Evolutionary conservation across 176 grass and related monocot species (phyloP).

Genomic region (Bothriochloa decipiens): DNA sequence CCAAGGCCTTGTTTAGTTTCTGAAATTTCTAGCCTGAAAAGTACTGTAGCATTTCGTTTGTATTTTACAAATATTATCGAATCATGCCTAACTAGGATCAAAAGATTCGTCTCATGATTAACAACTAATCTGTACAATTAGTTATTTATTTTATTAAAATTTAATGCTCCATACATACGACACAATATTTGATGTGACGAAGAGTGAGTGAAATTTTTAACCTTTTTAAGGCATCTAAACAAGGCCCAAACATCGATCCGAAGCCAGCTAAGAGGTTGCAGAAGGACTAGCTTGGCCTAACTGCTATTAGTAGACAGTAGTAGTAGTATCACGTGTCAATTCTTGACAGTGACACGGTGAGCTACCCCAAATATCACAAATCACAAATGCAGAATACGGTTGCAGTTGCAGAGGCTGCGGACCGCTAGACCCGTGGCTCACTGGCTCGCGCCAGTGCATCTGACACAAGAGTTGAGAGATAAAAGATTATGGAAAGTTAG

Average conservation of each 20-base stretch:
- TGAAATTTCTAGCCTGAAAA: too few relatives aligned
- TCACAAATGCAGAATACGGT: slow-evolving; percentile 10
- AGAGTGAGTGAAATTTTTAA: too few relatives aligned
- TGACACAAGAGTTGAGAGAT: neutral
- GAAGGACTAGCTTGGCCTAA: neutral
- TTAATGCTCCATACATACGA: too few relatives aligned
- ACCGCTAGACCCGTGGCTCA: neutral
- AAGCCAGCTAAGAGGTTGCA: neutral
- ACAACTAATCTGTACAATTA: too few relatives aligned
- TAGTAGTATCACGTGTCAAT: neutral
- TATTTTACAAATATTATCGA: too few relatives aligned
- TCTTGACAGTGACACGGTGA: neutral
- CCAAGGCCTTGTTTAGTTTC: too few relatives aligned
- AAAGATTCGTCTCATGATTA: too few relatives aligned
- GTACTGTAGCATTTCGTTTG: too few relatives aligned
- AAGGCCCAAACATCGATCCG: neutral
- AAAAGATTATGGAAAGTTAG: neutral
- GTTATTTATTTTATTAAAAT: too few relatives aligned
- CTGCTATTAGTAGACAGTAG: neutral
- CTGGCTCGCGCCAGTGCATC: slow-evolving; percentile 4
- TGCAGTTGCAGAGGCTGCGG: slow-evolving; percentile 10
- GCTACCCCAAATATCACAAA: neutral
- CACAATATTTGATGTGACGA: too few relatives aligned
- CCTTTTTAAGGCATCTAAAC: too few relatives aligned
- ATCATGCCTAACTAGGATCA: too few relatives aligned